phyloP scores from a whole-genome alignment of 2,329 filamentous ascomycete genomes.

The Fusarium secorum region DNA sequence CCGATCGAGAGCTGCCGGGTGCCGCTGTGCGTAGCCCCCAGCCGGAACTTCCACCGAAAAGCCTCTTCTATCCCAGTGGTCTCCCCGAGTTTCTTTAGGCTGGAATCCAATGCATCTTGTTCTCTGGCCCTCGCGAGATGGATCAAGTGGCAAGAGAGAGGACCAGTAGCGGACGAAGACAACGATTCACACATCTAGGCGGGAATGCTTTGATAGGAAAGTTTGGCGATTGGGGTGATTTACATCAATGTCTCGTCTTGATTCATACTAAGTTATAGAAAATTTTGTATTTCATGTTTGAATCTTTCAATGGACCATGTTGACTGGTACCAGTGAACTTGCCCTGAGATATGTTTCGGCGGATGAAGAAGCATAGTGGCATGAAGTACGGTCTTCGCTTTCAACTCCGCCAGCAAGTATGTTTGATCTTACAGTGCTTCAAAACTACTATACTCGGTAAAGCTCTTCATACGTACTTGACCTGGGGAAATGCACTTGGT shows the following conservation, averaged over 20 bases:
- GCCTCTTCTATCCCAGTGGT: slow-evolving; percentile 17
- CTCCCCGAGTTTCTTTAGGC: slow-evolving; percentile 32
- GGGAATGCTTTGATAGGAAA: slow-evolving; percentile 57
- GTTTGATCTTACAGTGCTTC: no score
- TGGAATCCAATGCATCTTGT: slow-evolving; percentile 42
- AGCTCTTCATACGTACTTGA: background rate
- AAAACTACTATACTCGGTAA: background rate
- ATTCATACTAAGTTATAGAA: slow-evolving; percentile 34
- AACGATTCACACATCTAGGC: slow-evolving; percentile 49
- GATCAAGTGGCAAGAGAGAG: slow-evolving; percentile 13
- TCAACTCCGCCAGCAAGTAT: background rate
- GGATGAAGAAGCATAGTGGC: background rate
- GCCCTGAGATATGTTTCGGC: background rate
- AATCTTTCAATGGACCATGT: background rate
- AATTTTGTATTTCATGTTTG: slow-evolving; percentile 14
- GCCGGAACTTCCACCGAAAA: slow-evolving; percentile 19
- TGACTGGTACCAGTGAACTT: background rate
- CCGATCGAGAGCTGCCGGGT: slow-evolving; percentile 13
- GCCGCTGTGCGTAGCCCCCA: slow-evolving; percentile 18
- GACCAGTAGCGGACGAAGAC: slow-evolving; percentile 38
- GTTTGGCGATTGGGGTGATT: slow-evolving; percentile 62
- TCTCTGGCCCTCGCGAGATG: slow-evolving; percentile 30
- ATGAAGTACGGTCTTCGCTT: background rate
- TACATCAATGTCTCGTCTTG: slow-evolving; percentile 47
- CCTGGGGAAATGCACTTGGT: background rate